Evolutionary conservation across 2,329 filamentous ascomycete species (phyloP).

Genomic region (Chaetomiaceae sp.): DNA sequence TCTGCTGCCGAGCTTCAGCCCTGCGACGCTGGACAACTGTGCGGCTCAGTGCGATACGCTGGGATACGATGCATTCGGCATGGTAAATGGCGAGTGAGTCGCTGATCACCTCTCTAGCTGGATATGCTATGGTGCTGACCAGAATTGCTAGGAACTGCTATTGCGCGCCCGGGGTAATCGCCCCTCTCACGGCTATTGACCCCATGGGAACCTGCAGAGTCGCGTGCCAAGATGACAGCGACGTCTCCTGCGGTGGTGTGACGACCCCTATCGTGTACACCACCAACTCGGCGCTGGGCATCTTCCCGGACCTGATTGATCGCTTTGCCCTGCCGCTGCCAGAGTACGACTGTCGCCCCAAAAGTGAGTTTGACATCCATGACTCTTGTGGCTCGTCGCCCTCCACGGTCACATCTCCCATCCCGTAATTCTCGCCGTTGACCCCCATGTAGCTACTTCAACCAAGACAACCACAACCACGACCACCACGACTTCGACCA

Average conservation of each 20-base stretch:
- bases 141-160: slow-evolving; percentile 9
- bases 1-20: background rate
- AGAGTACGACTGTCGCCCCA: background rate
- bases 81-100: slow-evolving; percentile 17
- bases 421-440: no score
- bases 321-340: background rate
- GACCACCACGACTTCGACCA: background rate
- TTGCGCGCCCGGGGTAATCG: background rate
- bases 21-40: slow-evolving; percentile 15
- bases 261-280: background rate
- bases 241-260: background rate
- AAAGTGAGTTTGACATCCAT: background rate
- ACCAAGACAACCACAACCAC: no score
- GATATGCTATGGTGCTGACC: background rate
- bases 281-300: background rate
- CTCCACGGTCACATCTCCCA: background rate
- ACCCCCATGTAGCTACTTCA: background rate
- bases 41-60: background rate
- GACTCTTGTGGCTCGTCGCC: background rate
- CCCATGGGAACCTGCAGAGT: background rate
- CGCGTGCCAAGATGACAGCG: background rate
- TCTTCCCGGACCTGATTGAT: background rate
- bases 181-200: background rate
- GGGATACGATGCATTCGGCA: slow-evolving; percentile 3
- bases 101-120: background rate